A percentile compares a stretch with the other conserved stretches of the same genome.
phyloP scores from a whole-genome alignment of 306 rosid species.

The Medicago truncatula region MtrunA17r5.0-ANR NC_053044.1:58316501-58317000 shows the following conservation, averaged over 20 bases:
- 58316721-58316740: constrained; percentile 1
- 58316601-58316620: background rate
- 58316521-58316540: background rate
- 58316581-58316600: background rate
- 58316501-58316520: background rate
- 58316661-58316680: background rate
- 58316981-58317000: constrained; percentile 18
- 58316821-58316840: constrained; percentile 97
- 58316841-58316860: constrained; percentile 66
- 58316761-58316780: constrained; percentile 56
- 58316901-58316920: constrained; percentile 83
- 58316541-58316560: background rate
- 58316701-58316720: constrained; percentile 16
- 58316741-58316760: constrained; percentile 16
- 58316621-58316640: constrained; percentile 8
- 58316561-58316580: background rate
- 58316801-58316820: constrained; percentile 94
- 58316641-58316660: constrained; percentile 7
- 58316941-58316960: background rate
- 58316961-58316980: background rate
- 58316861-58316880: constrained; percentile 73
- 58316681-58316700: too few species aligned
- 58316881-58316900: constrained; percentile 98
- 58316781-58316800: constrained; percentile 96
- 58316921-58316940: constrained; percentile 80